These are phyloP conservation scores for Pseudogymnoascus destructans DNA, from an alignment of 2,329 filamentous ascomycete genomes.

Conservation along the genomic window DNA sequence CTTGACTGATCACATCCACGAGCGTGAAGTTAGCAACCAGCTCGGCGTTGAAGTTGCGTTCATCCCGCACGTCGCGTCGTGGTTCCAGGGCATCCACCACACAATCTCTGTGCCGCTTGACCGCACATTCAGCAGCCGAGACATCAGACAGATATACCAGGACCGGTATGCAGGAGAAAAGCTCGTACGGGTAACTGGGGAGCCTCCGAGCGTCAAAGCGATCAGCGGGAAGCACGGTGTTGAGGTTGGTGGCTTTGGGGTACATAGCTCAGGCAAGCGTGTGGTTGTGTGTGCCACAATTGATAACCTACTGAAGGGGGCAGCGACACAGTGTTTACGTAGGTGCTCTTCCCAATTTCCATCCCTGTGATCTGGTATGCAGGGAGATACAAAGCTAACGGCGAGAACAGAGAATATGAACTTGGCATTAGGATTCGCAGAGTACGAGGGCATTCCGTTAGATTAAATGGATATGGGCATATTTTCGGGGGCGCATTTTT, in stretches of 20 bases:
- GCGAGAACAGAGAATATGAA: constrained; percentile 70
- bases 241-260: constrained; percentile 92
- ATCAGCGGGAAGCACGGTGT: constrained; percentile 79
- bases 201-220: constrained; percentile 71
- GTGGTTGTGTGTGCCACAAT: constrained; percentile 92
- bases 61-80: constrained; percentile 86
- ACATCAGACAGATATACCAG: constrained; percentile 90
- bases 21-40: constrained; percentile 74
- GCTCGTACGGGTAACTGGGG: constrained; percentile 82
- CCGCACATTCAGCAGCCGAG: constrained; percentile 75
- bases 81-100: constrained; percentile 92
- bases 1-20: constrained; percentile 87
- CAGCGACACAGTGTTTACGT: constrained; percentile 85
- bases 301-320: constrained; percentile 87
- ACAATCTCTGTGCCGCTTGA: constrained; percentile 83
- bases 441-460: constrained; percentile 73
- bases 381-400: constrained; percentile 11
- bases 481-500: neutral
- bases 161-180: constrained; percentile 93
- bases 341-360: constrained; percentile 32
- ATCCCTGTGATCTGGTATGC: constrained; percentile 11
- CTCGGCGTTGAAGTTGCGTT: constrained; percentile 67
- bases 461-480: constrained; percentile 18
- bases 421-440: constrained; percentile 72
- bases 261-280: constrained; percentile 75